Evolutionary conservation across 495 filamentous ascomycete species (phyloP).

Genomic region (Neurospora discreta): DNA sequence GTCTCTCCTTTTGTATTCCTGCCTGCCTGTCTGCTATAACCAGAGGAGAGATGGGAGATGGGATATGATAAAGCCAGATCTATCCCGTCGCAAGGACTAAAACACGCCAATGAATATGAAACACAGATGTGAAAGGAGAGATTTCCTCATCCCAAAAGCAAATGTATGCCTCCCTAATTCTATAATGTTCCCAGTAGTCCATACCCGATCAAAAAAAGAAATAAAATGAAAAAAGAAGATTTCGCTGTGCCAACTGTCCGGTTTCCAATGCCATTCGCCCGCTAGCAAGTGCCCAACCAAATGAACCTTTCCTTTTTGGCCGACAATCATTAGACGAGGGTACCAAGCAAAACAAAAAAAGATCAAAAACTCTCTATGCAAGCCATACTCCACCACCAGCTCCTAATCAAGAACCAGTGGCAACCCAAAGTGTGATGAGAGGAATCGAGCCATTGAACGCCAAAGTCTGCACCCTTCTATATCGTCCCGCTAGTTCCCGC

Average conservation of each 20-base stretch:
- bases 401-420: neutral
- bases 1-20: neutral
- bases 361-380: neutral
- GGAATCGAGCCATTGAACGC: neutral
- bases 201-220: no score
- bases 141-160: neutral
- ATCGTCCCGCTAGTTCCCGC: slow-evolving; percentile 3
- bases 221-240: slow-evolving; percentile 1
- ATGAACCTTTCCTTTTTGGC: neutral
- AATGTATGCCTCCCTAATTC: neutral
- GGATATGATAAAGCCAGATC: neutral
- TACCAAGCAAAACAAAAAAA: neutral
- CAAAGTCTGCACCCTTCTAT: slow-evolving; percentile 8
- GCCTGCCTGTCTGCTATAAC: neutral
- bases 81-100: neutral
- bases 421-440: neutral
- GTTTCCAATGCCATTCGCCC: neutral
- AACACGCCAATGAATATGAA: neutral
- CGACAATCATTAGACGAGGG: slow-evolving; percentile 1
- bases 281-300: slow-evolving; percentile 1
- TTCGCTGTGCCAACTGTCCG: slow-evolving; percentile 3
- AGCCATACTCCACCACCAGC: neutral
- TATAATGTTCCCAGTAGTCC: neutral
- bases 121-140: neutral
- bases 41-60: neutral